Evolutionary conservation across 371 early-diverging fungal species (phyloP), one percentile per base, ranked within the genome.

Genomic region (Zychaea mexicana): DNA sequence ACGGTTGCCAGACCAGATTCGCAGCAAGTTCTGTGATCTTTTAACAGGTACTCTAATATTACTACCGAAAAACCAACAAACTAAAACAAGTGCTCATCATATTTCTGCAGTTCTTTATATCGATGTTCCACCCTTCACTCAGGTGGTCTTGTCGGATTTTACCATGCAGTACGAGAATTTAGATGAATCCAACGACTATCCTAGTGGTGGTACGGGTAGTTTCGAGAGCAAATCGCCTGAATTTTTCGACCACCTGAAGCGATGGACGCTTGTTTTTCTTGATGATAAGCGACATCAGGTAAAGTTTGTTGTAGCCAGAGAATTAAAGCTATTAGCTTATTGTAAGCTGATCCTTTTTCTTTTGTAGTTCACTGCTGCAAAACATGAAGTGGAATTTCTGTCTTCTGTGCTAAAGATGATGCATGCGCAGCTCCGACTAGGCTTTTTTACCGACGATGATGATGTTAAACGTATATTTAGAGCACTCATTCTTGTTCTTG

Each of bases 11-110:
- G 60, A 54, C 21, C 62, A 47, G 17, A 65, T 84, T 8, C 63
- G 82, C 17, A 71, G 79, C 1, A 65, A 61, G 13, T 83, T 77
- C 60, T 77, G 78, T 52, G 76, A 84, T 65, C 45, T 78, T 52
- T 49, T 86, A 10, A 59, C 71, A 81, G 81, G 83, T 82, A 62
- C 24, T 4, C 19, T 52, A n/a, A 19, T 32, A 15, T 17, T 28
- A 42, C n/a, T 42, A 42, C 17, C 47, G n/a, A 52, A 12, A 22
- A n/a, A 19, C 21, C 27, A 7, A 49, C 28, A 2, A 33, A 39
- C 15, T 46, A 13, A 57, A 0, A 28, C 31, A 31, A 15, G 17
- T 10, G 5, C 5, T 12, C 27, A 8, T 31, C 21, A 7, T 57
- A 22, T 56, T 55, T 57, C 46, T 57, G 3, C 57, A 73, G 77